These are phyloP conservation scores for Trichoderma brevicompactum DNA, from an alignment of 2,329 filamentous ascomycete species.

Conservation along the genomic window DNA sequence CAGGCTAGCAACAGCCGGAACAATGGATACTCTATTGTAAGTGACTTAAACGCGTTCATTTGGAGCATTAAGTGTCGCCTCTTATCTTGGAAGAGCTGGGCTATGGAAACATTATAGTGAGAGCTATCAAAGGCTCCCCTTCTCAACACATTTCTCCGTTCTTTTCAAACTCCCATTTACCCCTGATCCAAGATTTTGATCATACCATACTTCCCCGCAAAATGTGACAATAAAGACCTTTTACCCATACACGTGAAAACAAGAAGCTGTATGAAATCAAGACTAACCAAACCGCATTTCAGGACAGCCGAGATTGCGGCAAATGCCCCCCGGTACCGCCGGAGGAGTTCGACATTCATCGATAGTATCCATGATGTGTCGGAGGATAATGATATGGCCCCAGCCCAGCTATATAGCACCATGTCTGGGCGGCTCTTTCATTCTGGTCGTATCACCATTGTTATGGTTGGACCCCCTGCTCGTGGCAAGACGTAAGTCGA, in stretches of 20 bases:
- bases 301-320: conserved; percentile 92
- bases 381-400: conserved; percentile 80
- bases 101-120: background rate
- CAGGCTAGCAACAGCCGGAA: background rate
- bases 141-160: background rate
- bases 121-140: background rate
- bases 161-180: background rate
- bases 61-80: background rate
- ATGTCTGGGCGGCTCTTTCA: conserved; percentile 97
- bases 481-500: conserved; percentile 84
- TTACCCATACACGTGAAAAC: background rate
- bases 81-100: background rate
- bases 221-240: background rate
- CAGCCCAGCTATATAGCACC: conserved; percentile 96
- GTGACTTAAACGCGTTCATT: conserved; percentile 24
- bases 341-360: conserved; percentile 93
- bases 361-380: conserved; percentile 95
- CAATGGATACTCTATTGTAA: conserved; percentile 42
- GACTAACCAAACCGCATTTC: conserved; percentile 32
- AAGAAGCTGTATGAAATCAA: background rate
- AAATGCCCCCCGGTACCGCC: conserved; percentile 85
- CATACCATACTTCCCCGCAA: background rate
- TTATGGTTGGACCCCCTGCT: conserved; percentile 92
- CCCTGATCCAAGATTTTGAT: background rate
- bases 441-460: conserved; percentile 94